phyloP scores from a whole-genome alignment of 2,329 filamentous ascomycete species.

The Incumbomyces lentus region DNA sequence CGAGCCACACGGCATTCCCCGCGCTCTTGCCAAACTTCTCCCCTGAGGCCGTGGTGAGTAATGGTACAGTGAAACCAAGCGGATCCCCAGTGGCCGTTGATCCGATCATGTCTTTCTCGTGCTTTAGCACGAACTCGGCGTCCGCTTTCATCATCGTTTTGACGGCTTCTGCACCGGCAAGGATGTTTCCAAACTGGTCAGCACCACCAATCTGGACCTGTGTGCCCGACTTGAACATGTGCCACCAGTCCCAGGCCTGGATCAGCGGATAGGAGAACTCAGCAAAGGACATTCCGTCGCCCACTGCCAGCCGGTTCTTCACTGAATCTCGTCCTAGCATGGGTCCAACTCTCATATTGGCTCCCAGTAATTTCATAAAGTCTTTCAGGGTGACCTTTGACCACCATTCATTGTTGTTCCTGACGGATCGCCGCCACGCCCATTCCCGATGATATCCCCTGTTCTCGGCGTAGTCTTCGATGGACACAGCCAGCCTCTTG shows the following conservation, averaged over 20 bases:
- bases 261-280: conserved; percentile 90
- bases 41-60: conserved; percentile 75
- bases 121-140: conserved; percentile 27
- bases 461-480: conserved; percentile 53
- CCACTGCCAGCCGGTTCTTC: conserved; percentile 70
- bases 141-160: conserved; percentile 59
- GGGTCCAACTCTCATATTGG: conserved; percentile 64
- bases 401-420: conserved; percentile 82
- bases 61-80: conserved; percentile 79
- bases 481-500: conserved; percentile 61
- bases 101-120: conserved; percentile 9
- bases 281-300: conserved; percentile 85
- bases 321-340: conserved; percentile 86
- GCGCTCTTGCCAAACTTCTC: conserved; percentile 91
- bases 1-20: conserved; percentile 89
- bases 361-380: conserved; percentile 63
- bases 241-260: conserved; percentile 96
- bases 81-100: conserved; percentile 40
- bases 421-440: conserved; percentile 56
- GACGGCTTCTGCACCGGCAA: conserved; percentile 76
- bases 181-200: conserved; percentile 94
- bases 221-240: conserved; percentile 61
- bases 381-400: conserved; percentile 61
- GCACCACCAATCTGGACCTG: conserved; percentile 89
- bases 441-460: conserved; percentile 55